Evolutionary conservation across 495 filamentous ascomycete genomes (phyloP), one percentile per base, ranked within the genome.

Genomic region (Neurospora terricola): DNA sequence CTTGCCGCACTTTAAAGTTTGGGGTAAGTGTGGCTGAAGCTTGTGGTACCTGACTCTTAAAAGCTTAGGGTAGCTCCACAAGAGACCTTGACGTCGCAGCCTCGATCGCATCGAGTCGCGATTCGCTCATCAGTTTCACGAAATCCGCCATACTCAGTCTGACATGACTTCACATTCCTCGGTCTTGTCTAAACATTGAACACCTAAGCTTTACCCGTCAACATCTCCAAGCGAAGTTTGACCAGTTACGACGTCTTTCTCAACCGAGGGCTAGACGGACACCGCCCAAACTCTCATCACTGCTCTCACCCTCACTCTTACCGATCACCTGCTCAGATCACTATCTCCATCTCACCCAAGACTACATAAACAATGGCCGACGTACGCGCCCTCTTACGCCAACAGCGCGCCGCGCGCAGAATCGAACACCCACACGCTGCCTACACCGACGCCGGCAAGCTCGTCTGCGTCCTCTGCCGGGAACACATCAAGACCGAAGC

Each of bases 331-430:
- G 9, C 45, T 34, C 12, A 62, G 14, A 34, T 16, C 27, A 16
- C 54, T 16, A 62, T 30, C 2, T 4, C 8, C 23, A 16, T 62
- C 12, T 62, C 54, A 66, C 54, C 27, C 14, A 30, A 3, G 54
- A 66, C 0, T 9, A 16, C 14, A 4, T 34, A 34, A 43, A 40
- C 74, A 71, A 97, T 97, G 94, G 88, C 93, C 74, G 93, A 97
- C 79, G 91, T 94, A 18, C 91, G 94, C 62, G 88, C 93, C 23
- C 86, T 97, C 21, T 88, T 97, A 66, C 91, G 93, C 76, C 91
- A 89, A 79, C 92, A 97, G 82, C 91, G 94, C 77, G 90, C 89
- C 70, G 88, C 90, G 69, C 90, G 93, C 74, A 89, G 91, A 77
- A 90, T 93, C 74, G 86, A 88, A 10, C 90, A 92, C 72, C 89